Evolutionary conservation across 257 asterid species (phyloP).

Genomic region (Solanum ossicruentum): DNA sequence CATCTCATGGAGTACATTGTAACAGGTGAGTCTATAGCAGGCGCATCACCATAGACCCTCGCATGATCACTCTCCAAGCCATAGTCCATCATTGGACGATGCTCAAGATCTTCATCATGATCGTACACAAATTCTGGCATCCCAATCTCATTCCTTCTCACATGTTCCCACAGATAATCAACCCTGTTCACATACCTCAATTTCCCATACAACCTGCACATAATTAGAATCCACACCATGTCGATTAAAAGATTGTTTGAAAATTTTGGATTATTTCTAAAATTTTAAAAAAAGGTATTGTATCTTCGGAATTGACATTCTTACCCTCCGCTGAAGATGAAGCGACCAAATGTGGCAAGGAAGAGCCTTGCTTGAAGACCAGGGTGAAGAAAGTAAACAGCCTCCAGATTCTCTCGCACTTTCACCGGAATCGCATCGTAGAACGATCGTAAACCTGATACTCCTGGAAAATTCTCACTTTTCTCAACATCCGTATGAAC

Average conservation of each 20-base stretch:
- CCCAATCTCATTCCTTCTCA: slow-evolving; percentile 52
- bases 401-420: slow-evolving; percentile 33
- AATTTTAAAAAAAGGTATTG: not conserved
- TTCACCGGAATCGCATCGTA: slow-evolving; percentile 56
- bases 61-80: slow-evolving; percentile 89
- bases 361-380: slow-evolving; percentile 74
- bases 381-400: slow-evolving; percentile 71
- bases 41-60: slow-evolving; percentile 22
- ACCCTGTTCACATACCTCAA: slow-evolving; percentile 53
- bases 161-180: slow-evolving; percentile 65
- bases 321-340: slow-evolving; percentile 56
- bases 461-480: slow-evolving; percentile 56
- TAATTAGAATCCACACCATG: not conserved
- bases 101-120: slow-evolving; percentile 74
- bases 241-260: not conserved
- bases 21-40: slow-evolving; percentile 23
- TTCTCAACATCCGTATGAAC: slow-evolving; percentile 56
- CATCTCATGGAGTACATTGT: slow-evolving; percentile 65
- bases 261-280: not conserved
- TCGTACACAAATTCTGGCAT: slow-evolving; percentile 79
- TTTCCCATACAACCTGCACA: slow-evolving; percentile 53
- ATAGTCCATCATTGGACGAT: slow-evolving; percentile 48
- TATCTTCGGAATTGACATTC: not conserved
- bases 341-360: slow-evolving; percentile 77
- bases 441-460: slow-evolving; percentile 41